Evolutionary conservation across 805 yeast species (phyloP).

Genomic region (Candida silvicultrix): DNA sequence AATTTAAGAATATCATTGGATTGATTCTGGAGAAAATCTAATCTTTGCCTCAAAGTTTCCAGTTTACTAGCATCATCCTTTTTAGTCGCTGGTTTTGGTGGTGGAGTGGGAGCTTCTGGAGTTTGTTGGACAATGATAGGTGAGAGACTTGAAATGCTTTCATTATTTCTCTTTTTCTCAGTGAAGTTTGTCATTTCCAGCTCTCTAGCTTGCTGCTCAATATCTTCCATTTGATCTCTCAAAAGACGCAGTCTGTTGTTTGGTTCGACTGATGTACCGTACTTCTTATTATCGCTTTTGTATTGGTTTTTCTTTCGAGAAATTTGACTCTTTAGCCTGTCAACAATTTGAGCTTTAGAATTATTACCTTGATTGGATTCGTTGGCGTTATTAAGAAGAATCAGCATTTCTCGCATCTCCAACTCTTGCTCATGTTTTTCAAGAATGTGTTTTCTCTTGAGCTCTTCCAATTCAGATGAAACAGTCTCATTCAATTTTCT

Average conservation of each 20-base stretch:
- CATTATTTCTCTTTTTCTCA: constrained; percentile 27
- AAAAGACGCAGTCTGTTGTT: constrained; percentile 67
- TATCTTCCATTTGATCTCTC: constrained; percentile 77
- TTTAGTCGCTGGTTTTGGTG: constrained; percentile 12
- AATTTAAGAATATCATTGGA: constrained; percentile 71
- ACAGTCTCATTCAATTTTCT: constrained; percentile 58
- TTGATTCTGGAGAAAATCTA: constrained; percentile 61
- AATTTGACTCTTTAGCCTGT: constrained; percentile 33
- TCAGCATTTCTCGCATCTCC: constrained; percentile 67
- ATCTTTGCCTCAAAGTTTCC: constrained; percentile 45
- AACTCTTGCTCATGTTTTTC: constrained; percentile 74
- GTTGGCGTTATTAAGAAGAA: constrained; percentile 47
- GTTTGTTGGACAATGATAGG: constrained; percentile 15
- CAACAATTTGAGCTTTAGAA: constrained; percentile 27
- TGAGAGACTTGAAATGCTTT: constrained; percentile 7
- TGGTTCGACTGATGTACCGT: constrained; percentile 62
- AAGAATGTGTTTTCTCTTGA: constrained; percentile 45
- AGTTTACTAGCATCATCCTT: constrained; percentile 52
- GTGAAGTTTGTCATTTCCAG: constrained; percentile 82
- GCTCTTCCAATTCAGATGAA: constrained; percentile 53
- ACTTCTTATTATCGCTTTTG: constrained; percentile 37
- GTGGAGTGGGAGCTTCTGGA: constrained; percentile 29
- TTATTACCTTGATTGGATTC: constrained; percentile 22
- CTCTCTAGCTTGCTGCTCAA: constrained; percentile 79
- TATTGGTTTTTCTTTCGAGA: constrained; percentile 33